phyloP scores from a whole-genome alignment of 1,284 basidiomycete species.

The Clitocybe nebularis region DNA sequence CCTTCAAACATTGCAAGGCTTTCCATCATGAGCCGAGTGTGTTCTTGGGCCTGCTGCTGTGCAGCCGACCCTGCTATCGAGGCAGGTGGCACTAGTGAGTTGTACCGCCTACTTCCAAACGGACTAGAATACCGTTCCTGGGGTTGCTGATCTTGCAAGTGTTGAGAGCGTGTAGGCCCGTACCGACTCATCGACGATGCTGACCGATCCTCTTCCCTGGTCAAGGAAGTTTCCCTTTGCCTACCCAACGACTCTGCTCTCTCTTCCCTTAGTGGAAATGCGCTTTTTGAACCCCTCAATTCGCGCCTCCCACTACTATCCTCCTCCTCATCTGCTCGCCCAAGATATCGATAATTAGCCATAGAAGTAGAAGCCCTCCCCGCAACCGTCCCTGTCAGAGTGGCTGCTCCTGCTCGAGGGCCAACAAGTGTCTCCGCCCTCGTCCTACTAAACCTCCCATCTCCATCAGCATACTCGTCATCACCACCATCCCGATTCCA shows the following conservation, averaged over 20 bases:
- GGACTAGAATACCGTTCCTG: constrained; percentile 22
- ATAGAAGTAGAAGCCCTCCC: constrained; percentile 22
- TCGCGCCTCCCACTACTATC: constrained; percentile 17
- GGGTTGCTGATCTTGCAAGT: too few relatives aligned
- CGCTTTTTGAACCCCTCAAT: constrained; percentile 14
- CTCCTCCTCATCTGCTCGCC: constrained; percentile 17
- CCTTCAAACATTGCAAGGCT: constrained; percentile 67
- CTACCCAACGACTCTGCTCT: neutral
- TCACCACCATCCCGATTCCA: constrained; percentile 1
- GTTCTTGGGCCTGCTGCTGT: constrained; percentile 45
- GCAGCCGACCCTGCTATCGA: constrained; percentile 8
- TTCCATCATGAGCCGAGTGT: constrained; percentile 63
- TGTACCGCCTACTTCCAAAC: constrained; percentile 24
- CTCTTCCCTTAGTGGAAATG: constrained; percentile 6
- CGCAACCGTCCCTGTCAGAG: constrained; percentile 3
- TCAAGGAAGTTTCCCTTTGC: constrained; percentile 17
- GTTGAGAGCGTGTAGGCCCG: neutral
- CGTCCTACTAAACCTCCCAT: constrained; percentile 4
- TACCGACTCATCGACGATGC: constrained; percentile 19
- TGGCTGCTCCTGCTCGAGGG: neutral
- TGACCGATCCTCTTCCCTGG: constrained; percentile 14
- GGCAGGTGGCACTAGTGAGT: constrained; percentile 14
- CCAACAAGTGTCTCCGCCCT: constrained; percentile 16
- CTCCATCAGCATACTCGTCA: constrained; percentile 12
- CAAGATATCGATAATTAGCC: constrained; percentile 21